These are phyloP conservation scores for Ophiosphaerella herpotricha DNA, from an alignment of 2,329 filamentous ascomycete genomes.

Conservation along the genomic window DNA sequence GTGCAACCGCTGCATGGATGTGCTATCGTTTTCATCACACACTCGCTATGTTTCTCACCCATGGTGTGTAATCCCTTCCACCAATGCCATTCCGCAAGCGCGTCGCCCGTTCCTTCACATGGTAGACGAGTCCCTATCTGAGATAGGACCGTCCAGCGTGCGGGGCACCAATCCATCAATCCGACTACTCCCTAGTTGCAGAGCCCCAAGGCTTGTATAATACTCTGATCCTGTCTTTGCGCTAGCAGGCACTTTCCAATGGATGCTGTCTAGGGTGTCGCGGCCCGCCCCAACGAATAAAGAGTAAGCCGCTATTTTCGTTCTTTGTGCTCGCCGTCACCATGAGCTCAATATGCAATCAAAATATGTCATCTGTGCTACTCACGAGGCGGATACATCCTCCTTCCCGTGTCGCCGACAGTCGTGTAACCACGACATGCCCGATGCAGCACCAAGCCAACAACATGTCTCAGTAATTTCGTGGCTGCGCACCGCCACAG, in stretches of 20 bases:
- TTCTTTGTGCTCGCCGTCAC: neutral
- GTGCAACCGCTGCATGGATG: conserved; percentile 28
- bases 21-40: conserved; percentile 29
- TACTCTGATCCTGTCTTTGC: neutral
- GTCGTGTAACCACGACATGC: conserved; percentile 1
- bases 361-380: conserved; percentile 11
- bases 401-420: neutral
- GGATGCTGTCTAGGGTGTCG: too few species aligned
- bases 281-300: neutral
- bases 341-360: conserved; percentile 31
- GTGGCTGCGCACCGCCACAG: conserved; percentile 11
- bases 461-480: conserved; percentile 5
- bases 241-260: neutral
- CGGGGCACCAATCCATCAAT: too few species aligned
- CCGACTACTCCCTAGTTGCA: conserved; percentile 13
- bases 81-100: too few species aligned
- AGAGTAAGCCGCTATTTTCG: neutral
- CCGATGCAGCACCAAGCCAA: neutral
- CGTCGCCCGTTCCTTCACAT: too few species aligned
- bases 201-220: conserved; percentile 13
- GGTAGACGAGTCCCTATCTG: too few species aligned
- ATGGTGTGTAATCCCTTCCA: conserved; percentile 28
- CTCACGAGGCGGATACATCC: neutral
- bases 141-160: too few species aligned
- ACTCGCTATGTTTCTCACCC: conserved; percentile 18